Evolutionary conservation across 495 filamentous ascomycete species (phyloP), one percentile per base, ranked within the genome.

Genomic region (Aspergillus biplanus): DNA sequence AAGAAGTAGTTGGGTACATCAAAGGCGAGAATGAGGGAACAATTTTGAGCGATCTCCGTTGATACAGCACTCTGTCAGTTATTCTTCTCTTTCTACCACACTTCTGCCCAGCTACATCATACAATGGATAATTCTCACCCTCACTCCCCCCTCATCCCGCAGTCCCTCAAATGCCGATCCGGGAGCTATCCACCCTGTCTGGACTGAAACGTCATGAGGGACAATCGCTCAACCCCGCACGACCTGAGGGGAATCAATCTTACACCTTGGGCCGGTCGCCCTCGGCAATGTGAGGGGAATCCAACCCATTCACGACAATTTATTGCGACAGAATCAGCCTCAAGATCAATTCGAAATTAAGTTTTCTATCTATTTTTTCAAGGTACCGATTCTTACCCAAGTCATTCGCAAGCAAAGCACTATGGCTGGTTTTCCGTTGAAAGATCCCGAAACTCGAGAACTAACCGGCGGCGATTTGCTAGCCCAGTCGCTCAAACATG

Each of bases 331-430:
- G 21, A 2, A 27, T 27, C 21, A 27, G 21, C 21, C 21, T 27
- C 21, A 27, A 27, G 21, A 27, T 27, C 21, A 27, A 27, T 44
- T 6, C 4, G 39, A 12, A 44, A 11, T 39, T 44, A 12, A 15
- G 8, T 15, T 12, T 44, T 15, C n/a, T 5, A 15, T 44, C 39
- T 44, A 11, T 6, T 44, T 15, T 44, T 15, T 44, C 39, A 44
- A 44, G 6, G n/a, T 11, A 44, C n/a, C n/a, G 4, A 44, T 11
- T 44, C 11, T 15, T 44, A 44, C 27, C 85, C 85, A 59, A 34
- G n/a, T 9, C 35, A 44, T 21, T 15, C 34, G 7, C 27, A 52
- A 84, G 80, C 2, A 86, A 52, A 84, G 80, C 2, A 86, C 63
- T 6, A 83, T 75, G 62, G 73, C 67, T 49, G 50, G 69, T 21